Base-by-base conservation (phyloP, 2,329 filamentous ascomycete species). In the Ascochyta clinopodiicola region DNA sequence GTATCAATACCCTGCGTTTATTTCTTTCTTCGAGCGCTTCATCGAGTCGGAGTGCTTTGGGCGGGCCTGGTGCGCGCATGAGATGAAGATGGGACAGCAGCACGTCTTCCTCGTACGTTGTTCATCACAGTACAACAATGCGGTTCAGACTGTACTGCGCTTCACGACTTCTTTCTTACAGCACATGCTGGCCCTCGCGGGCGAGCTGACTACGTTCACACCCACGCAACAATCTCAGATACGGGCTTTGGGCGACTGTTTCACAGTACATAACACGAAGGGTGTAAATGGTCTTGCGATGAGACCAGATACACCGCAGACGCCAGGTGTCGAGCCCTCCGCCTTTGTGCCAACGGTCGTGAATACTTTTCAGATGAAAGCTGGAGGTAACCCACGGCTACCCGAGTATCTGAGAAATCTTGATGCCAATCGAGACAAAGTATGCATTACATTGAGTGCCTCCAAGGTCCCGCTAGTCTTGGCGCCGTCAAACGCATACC, bases 1-100 rank as follows among this genome's bases (percentile, higher is more conserved):
- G 70, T 63, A 66, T 25, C 62, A 64, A 31, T 60, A 67, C 13
- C 49, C 60, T 17, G 24, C 59, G 1, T 59, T 74, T 32, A 53
- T 55, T 35, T 60, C 64, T 37, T 77, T 67, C 51, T 69, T 66
- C 54, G 72, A 64, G 66, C 76, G 68, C 55, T 52, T 80, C 6
- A 60, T 79, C 19, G 67, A 65, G 31, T 79, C 78, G 10, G 72
- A 71, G 2, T 80, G 76, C 75, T 80, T 79, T 58, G 72, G 74
- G 44, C 67, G 78, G 36, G 78, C 78, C 9, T 80, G 78, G 78
- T 80, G 78, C 52, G 63, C 72, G 43, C 76, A 79, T 53, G 78
- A 80, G 63, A 77, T 80, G 75, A 64, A 71, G 24, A 64, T 78
- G 40, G 76, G 72, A 6, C 69, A 71, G 38, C 68, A 71, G 27